Evolutionary conservation across 148 eudicot genomes (phyloP).

Genomic region (Suaeda aralocaspica): DNA sequence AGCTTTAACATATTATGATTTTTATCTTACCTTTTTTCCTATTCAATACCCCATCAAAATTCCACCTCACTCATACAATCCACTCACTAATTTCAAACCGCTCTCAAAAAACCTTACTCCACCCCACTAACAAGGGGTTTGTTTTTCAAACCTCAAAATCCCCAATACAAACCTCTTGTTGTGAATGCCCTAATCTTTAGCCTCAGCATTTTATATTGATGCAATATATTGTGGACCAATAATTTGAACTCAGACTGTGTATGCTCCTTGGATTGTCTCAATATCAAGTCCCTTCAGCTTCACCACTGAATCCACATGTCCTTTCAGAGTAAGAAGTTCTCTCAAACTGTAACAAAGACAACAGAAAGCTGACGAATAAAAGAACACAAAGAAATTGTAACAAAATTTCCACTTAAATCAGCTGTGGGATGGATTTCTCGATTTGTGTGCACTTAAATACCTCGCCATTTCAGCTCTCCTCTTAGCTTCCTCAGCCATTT

Average conservation of each 20-base stretch:
- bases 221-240: neutral
- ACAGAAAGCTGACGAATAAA: constrained; percentile 2
- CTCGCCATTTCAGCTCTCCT: constrained; percentile 94
- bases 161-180: too few species aligned
- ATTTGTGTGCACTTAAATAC: constrained; percentile 29
- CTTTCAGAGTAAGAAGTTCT: constrained; percentile 41
- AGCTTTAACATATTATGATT: too few species aligned
- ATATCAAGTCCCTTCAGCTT: constrained; percentile 43
- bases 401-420: neutral
- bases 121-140: too few species aligned
- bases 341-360: constrained; percentile 28
- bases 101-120: too few species aligned
- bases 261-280: constrained; percentile 43
- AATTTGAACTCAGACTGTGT: constrained; percentile 27
- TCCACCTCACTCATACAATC: too few species aligned
- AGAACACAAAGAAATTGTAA: neutral
- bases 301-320: constrained; percentile 43
- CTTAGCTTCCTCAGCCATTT: constrained; percentile 94
- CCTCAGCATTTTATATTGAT: constrained; percentile 21
- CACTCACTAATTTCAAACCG: too few species aligned
- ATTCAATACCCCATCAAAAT: too few species aligned
- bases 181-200: constrained; percentile 40
- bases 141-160: too few species aligned
- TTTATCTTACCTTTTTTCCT: too few species aligned
- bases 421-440: too few species aligned